These are phyloP conservation scores for Blastobotrys buckinghamii DNA, from an alignment of 1,139 yeast genomes.

Conservation along the genomic window DNA sequence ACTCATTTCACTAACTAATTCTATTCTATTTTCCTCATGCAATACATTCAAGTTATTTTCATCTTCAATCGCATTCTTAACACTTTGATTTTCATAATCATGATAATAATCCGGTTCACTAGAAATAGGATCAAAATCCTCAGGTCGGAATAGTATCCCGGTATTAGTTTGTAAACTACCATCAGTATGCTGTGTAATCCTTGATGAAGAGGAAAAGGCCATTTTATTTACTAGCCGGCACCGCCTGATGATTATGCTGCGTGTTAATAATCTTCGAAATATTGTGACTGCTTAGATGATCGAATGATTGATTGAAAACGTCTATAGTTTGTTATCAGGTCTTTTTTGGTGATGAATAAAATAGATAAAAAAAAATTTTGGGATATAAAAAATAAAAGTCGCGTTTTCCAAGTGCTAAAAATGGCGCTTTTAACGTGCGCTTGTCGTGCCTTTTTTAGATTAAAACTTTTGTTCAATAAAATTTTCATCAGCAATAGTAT, in stretches of 20 bases:
- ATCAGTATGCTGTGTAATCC: constrained; percentile 1
- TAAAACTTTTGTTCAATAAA: too few relatives aligned
- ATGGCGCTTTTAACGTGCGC: too few relatives aligned
- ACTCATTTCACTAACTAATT: not conserved
- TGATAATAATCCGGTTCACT: not conserved
- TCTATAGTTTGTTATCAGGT: too few relatives aligned
- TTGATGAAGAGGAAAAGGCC: not conserved
- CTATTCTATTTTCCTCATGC: not conserved
- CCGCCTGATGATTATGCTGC: too few relatives aligned
- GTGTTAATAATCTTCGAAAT: too few relatives aligned
- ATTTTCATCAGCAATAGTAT: too few relatives aligned
- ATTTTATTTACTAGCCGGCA: not conserved
- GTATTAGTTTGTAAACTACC: not conserved
- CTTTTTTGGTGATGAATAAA: not conserved
- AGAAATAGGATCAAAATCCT: constrained; percentile 9
- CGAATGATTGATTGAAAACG: too few relatives aligned
- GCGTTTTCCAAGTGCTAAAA: too few relatives aligned
- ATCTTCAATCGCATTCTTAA: constrained; percentile 1
- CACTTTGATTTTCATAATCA: not conserved
- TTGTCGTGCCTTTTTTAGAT: too few relatives aligned
- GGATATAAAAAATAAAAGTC: too few relatives aligned
- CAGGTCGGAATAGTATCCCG: constrained; percentile 1
- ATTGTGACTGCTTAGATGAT: too few relatives aligned
- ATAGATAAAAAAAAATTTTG: too few relatives aligned
- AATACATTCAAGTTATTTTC: not conserved